A percentile compares a stretch with the other conserved stretches of the same genome.
Conservation (phyloP, 768 basidiomycete genomes). For the Rhizopogon salebrosus region DNA sequence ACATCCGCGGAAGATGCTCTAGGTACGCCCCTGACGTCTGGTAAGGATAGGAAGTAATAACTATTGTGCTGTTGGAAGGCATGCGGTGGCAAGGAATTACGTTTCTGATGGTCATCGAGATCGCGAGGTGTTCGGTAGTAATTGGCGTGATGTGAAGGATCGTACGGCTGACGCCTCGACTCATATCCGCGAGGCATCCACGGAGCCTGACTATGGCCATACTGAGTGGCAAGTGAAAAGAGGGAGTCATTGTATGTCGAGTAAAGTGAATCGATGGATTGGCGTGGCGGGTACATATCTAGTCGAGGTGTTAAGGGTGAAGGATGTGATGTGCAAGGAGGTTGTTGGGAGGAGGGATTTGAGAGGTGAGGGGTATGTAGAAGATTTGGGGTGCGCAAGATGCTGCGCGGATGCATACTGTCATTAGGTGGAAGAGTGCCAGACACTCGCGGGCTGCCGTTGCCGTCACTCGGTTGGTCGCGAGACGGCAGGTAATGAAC, state of each 20-base stretch:
- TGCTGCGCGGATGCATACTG: constrained; percentile 10
- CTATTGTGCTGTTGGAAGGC: constrained; percentile 7
- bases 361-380: neutral
- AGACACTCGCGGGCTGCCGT: neutral
- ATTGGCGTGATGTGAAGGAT: constrained; percentile 7
- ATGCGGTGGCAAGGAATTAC: constrained; percentile 12
- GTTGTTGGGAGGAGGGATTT: constrained; percentile 3
- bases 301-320: constrained; percentile 7
- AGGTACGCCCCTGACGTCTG: constrained; percentile 13
- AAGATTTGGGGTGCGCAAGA: constrained; percentile 13
- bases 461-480: neutral
- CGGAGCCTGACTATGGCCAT: constrained; percentile 4
- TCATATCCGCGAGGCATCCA: constrained; percentile 18
- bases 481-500: constrained; percentile 9
- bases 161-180: constrained; percentile 6
- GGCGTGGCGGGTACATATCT: constrained; percentile 2
- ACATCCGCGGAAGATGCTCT: constrained; percentile 21
- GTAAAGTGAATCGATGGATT: constrained; percentile 18
- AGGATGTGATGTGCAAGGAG: constrained; percentile 1
- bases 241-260: constrained; percentile 13
- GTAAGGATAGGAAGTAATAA: constrained; percentile 15
- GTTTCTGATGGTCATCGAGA: constrained; percentile 6
- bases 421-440: constrained; percentile 1
- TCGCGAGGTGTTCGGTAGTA: constrained; percentile 10
- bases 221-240: constrained; percentile 15